Evolutionary conservation across 2,329 filamentous ascomycete genomes (phyloP).

Genomic region (Raffaelea deltoideospora): DNA sequence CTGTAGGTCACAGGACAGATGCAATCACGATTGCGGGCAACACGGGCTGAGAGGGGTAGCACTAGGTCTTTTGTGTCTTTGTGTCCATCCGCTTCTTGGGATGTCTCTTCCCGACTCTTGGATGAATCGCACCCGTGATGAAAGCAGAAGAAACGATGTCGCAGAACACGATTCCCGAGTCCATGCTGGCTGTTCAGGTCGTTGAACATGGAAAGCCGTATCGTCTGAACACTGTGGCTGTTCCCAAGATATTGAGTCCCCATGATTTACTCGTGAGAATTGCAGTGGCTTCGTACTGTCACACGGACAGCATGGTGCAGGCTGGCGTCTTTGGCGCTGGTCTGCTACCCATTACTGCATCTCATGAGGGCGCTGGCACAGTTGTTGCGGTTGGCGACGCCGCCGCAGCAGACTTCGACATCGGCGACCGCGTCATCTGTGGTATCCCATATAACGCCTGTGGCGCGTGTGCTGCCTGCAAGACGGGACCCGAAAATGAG

Average conservation of each 20-base stretch:
- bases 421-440: slow-evolving; percentile 40
- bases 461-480: slow-evolving; percentile 35
- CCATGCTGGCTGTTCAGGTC: slow-evolving; percentile 18
- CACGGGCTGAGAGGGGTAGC: too few relatives aligned
- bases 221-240: slow-evolving; percentile 32
- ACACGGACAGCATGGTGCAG: slow-evolving; percentile 43
- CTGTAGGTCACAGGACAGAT: neutral
- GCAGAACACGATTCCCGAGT: slow-evolving; percentile 10
- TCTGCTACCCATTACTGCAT: slow-evolving; percentile 35
- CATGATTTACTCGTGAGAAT: slow-evolving; percentile 45
- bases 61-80: too few relatives aligned
- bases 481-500: slow-evolving; percentile 28
- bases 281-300: slow-evolving; percentile 44
- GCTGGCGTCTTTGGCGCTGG: slow-evolving; percentile 29
- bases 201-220: slow-evolving; percentile 38
- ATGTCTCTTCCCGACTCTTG: too few relatives aligned
- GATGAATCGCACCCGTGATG: too few relatives aligned
- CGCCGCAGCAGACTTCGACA: slow-evolving; percentile 21
- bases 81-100: too few relatives aligned
- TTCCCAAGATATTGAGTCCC: slow-evolving; percentile 27
- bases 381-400: slow-evolving; percentile 29
- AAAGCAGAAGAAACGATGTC: too few relatives aligned
- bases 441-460: slow-evolving; percentile 37
- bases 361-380: slow-evolving; percentile 42
- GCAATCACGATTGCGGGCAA: too few relatives aligned